Evolutionary conservation across 768 basidiomycete species (phyloP).

Genomic region (Lentinula boryana): DNA sequence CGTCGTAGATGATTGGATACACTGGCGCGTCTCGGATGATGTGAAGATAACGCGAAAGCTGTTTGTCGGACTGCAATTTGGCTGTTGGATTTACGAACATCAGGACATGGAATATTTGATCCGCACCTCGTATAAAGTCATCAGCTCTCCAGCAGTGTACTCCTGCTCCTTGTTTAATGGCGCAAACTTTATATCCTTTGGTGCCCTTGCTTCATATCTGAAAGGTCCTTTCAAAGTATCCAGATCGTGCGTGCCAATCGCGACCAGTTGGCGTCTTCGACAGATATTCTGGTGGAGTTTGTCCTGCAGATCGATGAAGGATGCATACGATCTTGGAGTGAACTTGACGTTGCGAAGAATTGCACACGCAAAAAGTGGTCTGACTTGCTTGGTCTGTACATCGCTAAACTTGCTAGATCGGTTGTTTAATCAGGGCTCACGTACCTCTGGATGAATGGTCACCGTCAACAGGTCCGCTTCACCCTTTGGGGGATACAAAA

Average conservation of each 20-base stretch:
- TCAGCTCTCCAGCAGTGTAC: constrained; percentile 86
- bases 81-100: not conserved
- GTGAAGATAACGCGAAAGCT: constrained; percentile 80
- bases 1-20: constrained; percentile 97
- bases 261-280: constrained; percentile 81
- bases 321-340: constrained; percentile 83
- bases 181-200: constrained; percentile 86
- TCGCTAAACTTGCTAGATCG: not conserved
- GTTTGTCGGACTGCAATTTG: constrained; percentile 75
- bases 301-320: constrained; percentile 99
- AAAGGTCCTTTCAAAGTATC: constrained; percentile 86
- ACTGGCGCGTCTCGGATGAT: constrained; percentile 95
- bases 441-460: constrained; percentile 67
- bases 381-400: constrained; percentile 66
- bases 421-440: constrained; percentile 15
- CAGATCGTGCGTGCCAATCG: constrained; percentile 97
- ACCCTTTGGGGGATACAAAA: constrained; percentile 66
- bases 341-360: constrained; percentile 88
- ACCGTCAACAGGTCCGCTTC: constrained; percentile 61
- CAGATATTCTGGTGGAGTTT: constrained; percentile 97
- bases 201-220: constrained; percentile 76
- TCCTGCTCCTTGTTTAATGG: constrained; percentile 76
- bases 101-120: not conserved
- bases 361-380: constrained; percentile 89
- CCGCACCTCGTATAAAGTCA: constrained; percentile 88